Base-by-base conservation (phyloP, 179 eudicot genomes). In the Heliamphora pulchella region DNA sequence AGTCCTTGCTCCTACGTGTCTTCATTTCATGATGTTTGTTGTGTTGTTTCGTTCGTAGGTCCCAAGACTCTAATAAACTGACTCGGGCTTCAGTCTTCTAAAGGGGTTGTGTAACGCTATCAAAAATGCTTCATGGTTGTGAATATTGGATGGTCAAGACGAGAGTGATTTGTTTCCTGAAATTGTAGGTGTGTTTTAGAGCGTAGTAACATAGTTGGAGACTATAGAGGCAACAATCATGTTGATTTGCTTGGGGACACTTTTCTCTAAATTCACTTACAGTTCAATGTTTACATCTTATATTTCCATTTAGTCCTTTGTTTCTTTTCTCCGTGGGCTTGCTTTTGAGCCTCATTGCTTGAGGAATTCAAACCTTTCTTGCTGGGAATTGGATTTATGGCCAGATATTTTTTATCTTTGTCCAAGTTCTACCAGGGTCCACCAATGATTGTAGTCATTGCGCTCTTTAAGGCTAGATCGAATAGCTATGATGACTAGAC, bases 361-460 rank as follows among this genome's bases (percentile, higher is more conserved):
- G 48, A 10, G 71, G 71, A 66, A 66, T 66, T 66, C 71, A 11
- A 66, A 66, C 46, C 17, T 70, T 57, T 57, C 62, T 14, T 46
- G 2, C 7, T 70, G 31, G 73, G 47, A 70, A 17, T 70, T 70
- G 46, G 55, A 18, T 47, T 70, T 70, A 17, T 6, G 8, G 54
- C 54, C 14, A 46, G 8, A 10, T 47, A 18, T n/a, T 46, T 70
- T 3, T 70, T 10, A 2, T 1, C 17, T 57, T 57, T 17, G 13
- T 57, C 62, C 62, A 57, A 14, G n/a, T 10, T 15, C 14, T 57
- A 0, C 62, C 14, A 11, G 14, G 62, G 62, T 57, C 62, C 62
- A 10, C 3, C 14, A 57, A 4, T 57, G 62, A 57, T 48, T 57
- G 62, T 13, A 57, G 62, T 57, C 17, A 57, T 3, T 13, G 62